phyloP scores from a whole-genome alignment of 176 grass and related monocot genomes.

The Ampelocalamus luodianensis region DNA sequence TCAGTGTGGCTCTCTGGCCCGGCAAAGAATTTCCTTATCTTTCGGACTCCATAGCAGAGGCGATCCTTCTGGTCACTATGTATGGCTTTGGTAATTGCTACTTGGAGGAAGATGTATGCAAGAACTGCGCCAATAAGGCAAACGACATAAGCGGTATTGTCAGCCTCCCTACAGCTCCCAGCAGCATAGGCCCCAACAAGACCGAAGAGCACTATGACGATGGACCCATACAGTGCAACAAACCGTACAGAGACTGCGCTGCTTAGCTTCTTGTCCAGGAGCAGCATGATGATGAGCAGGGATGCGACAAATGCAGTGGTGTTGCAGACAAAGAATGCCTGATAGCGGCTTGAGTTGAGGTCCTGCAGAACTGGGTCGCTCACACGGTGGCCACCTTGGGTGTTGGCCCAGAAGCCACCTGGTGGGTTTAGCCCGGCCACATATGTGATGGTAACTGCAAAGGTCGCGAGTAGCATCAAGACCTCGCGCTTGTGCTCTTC shows the following conservation, averaged over 20 bases:
- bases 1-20: no score
- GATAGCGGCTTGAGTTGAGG: neutral
- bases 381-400: neutral
- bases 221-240: neutral
- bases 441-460: constrained; percentile 47
- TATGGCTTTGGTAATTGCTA: neutral
- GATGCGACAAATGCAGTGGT: constrained; percentile 31
- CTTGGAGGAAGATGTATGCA: constrained; percentile 44
- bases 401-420: constrained; percentile 43
- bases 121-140: constrained; percentile 26
- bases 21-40: no score
- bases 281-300: constrained; percentile 44
- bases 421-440: constrained; percentile 45
- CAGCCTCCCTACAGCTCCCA: constrained; percentile 33
- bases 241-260: neutral
- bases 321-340: constrained; percentile 46
- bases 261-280: constrained; percentile 35
- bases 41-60: no score
- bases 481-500: neutral
- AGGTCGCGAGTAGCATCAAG: constrained; percentile 48
- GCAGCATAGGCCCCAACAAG: constrained; percentile 44
- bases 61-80: no score
- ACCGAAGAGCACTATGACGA: neutral
- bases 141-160: constrained; percentile 33
- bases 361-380: constrained; percentile 16